Evolutionary conservation across 352 stramenopile genomes (phyloP).

Genomic region (Globisporangium emineosum): DNA sequence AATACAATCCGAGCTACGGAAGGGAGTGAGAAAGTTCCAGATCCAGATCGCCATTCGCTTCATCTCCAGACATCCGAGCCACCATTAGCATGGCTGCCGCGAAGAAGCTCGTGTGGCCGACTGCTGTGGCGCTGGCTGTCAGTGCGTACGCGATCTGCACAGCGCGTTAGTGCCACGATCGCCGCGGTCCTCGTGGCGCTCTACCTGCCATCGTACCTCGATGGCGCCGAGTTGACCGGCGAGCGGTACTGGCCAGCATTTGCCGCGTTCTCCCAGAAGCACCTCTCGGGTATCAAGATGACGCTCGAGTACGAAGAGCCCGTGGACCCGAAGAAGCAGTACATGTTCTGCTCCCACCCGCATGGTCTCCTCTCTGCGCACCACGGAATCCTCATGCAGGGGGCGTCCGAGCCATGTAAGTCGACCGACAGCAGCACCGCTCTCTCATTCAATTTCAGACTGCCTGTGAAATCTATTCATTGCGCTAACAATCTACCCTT

Average conservation of each 20-base stretch:
- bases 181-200: conserved; percentile 25
- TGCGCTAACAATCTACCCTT: background rate
- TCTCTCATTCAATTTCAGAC: too few relatives aligned
- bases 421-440: too few relatives aligned
- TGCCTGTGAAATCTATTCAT: background rate
- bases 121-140: conserved; percentile 28
- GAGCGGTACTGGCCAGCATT: conserved; percentile 61
- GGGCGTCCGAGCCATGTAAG: conserved; percentile 56
- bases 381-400: conserved; percentile 60
- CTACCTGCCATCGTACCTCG: conserved; percentile 60
- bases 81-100: background rate
- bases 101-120: conserved; percentile 25
- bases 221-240: conserved; percentile 52
- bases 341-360: conserved; percentile 79
- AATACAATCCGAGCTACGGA: background rate
- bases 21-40: background rate
- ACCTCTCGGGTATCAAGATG: conserved; percentile 37
- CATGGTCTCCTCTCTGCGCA: conserved; percentile 72
- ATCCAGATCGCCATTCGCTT: too few relatives aligned
- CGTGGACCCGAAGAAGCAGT: conserved; percentile 56
- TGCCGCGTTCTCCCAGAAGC: conserved; percentile 29
- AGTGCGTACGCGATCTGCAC: conserved; percentile 30
- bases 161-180: conserved; percentile 17
- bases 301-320: conserved; percentile 72
- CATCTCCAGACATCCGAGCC: background rate